Base-by-base conservation (phyloP, 257 asterid genomes). In the Fraxinus cuspidata region DNA sequence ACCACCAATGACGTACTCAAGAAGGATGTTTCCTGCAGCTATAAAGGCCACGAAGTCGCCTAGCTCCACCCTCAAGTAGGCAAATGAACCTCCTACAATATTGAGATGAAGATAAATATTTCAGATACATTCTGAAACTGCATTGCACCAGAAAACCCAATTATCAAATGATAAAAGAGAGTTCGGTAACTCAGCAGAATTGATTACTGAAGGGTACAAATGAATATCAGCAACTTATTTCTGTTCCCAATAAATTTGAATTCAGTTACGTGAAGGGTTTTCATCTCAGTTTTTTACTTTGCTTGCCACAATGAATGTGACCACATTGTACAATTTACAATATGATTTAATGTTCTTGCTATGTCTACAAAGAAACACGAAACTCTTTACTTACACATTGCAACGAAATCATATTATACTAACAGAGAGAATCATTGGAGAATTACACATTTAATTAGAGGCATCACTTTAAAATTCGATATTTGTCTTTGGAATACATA, bases 1-100 rank as follows among this genome's bases (percentile, higher is more conserved):
- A 1, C 94, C 89, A 58, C 92, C 86, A 27, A 94, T 86, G 0
- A 86, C 78, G 67, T 92, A 94, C 81, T 92, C 98, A 7, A 92
- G 93, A 1, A 92, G 88, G 64, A 91, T 91, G 78, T 94, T 94
- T 49, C 97, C 98, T 2, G 93, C 98, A 5, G 97, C 97, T 1
- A 94, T 78, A 67, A 90, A 94, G 79, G 98, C 98, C 78, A 89
- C 71, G 78, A 94, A 94, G 28, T 94, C 97, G 4, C 98, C 98
- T 6, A 94, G 92, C 87, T 92, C 97, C 77, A 94, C 97, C 69
- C 98, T 80, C 47, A 94, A 66, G 88, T 94, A 94, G 35, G 97
- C 92, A 72, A 94, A 94, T 12, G 98, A 92, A 56, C 98, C 98
- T 28, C 98, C 94, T 82, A 40, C 73, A 27, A 70, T 42, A 34